phyloP scores from a whole-genome alignment of 108 stramenopile species.

The Bacterosira constricta region DNA sequence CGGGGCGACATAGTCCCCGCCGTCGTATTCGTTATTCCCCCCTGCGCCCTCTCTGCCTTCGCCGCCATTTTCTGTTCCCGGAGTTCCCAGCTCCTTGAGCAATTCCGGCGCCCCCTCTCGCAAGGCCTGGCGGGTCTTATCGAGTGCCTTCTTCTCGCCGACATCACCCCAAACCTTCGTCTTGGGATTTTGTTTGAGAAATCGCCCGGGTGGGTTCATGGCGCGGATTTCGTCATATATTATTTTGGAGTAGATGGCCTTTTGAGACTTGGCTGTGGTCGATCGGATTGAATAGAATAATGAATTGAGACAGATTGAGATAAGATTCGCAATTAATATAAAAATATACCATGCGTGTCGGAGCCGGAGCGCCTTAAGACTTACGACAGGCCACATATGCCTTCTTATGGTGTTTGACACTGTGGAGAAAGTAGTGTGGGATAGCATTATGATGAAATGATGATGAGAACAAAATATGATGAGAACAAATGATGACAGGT shows the following conservation, averaged over 20 bases:
- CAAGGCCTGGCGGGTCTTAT: conserved; percentile 88
- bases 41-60: conserved; percentile 2
- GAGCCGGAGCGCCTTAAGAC: too few species aligned
- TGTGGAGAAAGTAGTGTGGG: neutral
- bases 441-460: neutral
- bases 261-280: conserved; percentile 65
- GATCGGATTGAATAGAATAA: neutral
- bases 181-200: conserved; percentile 81
- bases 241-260: conserved; percentile 69
- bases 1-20: conserved; percentile 3
- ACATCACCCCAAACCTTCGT: conserved; percentile 87
- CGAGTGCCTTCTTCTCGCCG: conserved; percentile 86
- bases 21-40: neutral
- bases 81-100: conserved; percentile 58
- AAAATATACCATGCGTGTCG: too few species aligned
- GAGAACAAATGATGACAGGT: neutral
- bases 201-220: conserved; percentile 78
- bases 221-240: conserved; percentile 79
- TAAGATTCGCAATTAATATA: neutral
- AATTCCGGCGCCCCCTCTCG: conserved; percentile 86
- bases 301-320: neutral
- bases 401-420: conserved; percentile 75
- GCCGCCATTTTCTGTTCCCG: too few species aligned
- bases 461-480: neutral
- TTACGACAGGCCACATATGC: conserved; percentile 76